Evolutionary conservation across 2,329 filamentous ascomycete species (phyloP).

Genomic region (Penicillium thymicola): DNA sequence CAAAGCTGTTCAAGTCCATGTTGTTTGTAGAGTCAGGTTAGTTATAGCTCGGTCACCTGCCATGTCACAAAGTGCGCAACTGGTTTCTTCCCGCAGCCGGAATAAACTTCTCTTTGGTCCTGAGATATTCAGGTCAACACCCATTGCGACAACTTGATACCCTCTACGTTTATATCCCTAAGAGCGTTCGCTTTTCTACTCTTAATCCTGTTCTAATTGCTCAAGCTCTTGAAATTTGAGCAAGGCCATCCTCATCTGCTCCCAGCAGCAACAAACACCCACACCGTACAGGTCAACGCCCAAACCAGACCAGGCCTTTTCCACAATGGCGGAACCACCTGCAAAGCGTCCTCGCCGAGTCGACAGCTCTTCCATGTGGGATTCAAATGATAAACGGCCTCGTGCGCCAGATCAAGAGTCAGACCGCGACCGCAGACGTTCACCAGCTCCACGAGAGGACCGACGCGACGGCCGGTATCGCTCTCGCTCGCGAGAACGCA

Average conservation of each 20-base stretch:
- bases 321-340: slow-evolving; percentile 52
- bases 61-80: slow-evolving; percentile 10
- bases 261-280: slow-evolving; percentile 1
- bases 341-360: slow-evolving; percentile 51
- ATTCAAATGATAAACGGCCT: slow-evolving; percentile 40
- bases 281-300: slow-evolving; percentile 10
- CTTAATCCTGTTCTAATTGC: background rate
- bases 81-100: slow-evolving; percentile 25
- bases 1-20: background rate
- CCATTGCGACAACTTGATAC: slow-evolving; percentile 18
- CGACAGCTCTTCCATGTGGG: slow-evolving; percentile 63
- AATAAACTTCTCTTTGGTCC: slow-evolving; percentile 28
- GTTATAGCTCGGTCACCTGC: background rate
- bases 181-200: background rate
- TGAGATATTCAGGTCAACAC: slow-evolving; percentile 3
- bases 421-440: slow-evolving; percentile 40
- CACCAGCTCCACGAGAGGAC: slow-evolving; percentile 36
- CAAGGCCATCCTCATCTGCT: background rate
- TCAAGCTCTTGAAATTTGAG: background rate
- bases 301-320: slow-evolving; percentile 7
- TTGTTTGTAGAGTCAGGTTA: background rate
- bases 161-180: slow-evolving; percentile 5
- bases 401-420: slow-evolving; percentile 28
- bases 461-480: slow-evolving; percentile 40
- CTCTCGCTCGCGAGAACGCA: slow-evolving; percentile 39